These are phyloP conservation scores for Lepiota brunneoincarnata DNA, from an alignment of 768 basidiomycete species.

Conservation along the genomic window DNA sequence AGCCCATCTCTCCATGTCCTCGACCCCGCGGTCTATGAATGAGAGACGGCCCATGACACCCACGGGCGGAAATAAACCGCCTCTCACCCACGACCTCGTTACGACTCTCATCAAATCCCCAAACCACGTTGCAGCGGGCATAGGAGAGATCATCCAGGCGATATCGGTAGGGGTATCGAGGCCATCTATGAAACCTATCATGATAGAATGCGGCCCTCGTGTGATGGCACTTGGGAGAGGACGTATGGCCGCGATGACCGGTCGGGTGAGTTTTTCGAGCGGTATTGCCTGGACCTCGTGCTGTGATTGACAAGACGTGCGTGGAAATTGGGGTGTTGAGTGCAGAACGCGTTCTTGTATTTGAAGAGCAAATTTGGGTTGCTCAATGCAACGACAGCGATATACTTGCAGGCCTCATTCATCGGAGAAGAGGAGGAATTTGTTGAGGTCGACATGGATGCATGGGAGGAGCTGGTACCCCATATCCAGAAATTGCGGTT, in stretches of 20 bases:
- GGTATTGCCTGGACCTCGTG: background rate
- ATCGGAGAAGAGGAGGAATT: constrained; percentile 23
- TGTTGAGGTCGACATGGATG: constrained; percentile 34
- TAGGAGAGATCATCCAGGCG: constrained; percentile 30
- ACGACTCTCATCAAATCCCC: constrained; percentile 19
- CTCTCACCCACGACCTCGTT: constrained; percentile 16
- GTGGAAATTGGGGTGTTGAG: background rate
- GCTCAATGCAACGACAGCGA: constrained; percentile 25
- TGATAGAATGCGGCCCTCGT: constrained; percentile 28
- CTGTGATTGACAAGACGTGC: background rate
- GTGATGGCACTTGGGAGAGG: constrained; percentile 33
- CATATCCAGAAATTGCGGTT: constrained; percentile 24
- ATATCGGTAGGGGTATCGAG: constrained; percentile 17
- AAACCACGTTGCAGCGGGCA: constrained; percentile 29
- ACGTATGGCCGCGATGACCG: constrained; percentile 29
- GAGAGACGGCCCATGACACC: background rate
- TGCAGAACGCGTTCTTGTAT: constrained; percentile 32
- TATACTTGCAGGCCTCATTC: constrained; percentile 27
- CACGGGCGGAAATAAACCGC: background rate
- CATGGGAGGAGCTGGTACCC: constrained; percentile 34
- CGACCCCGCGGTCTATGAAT: constrained; percentile 2
- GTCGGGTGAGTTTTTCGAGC: constrained; percentile 22
- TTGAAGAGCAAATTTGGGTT: constrained; percentile 35
- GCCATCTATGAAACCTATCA: constrained; percentile 25
- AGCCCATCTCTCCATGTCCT: background rate